A percentile compares a stretch with the other conserved stretches of the same genome.
phyloP scores from a whole-genome alignment of 176 grass and related monocot genomes.

The Aegilops bicornis region DNA sequence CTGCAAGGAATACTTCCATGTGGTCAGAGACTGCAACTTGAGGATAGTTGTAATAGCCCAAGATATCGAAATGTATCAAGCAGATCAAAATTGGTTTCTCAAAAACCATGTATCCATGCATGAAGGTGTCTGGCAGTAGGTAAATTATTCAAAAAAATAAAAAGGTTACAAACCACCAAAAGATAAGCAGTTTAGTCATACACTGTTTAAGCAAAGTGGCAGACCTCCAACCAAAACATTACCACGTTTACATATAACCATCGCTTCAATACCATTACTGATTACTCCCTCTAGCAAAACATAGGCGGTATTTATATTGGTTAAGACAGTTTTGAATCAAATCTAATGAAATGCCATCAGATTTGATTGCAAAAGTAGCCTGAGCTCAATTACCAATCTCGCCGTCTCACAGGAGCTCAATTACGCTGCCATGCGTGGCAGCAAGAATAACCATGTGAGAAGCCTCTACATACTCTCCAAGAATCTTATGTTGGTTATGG shows the following conservation, averaged over 20 bases:
- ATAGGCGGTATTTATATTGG: neutral
- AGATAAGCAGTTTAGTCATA: neutral
- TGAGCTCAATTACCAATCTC: neutral
- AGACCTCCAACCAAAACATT: neutral
- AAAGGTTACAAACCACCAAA: neutral
- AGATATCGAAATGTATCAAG: neutral
- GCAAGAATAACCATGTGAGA: neutral
- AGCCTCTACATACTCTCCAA: neutral
- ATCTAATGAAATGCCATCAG: neutral
- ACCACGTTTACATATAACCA: neutral
- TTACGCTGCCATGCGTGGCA: neutral
- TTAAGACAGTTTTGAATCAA: neutral
- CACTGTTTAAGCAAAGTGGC: neutral
- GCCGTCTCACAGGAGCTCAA: neutral
- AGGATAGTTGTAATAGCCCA: neutral
- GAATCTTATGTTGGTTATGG: neutral
- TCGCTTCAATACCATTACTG: neutral
- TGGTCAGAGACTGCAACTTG: conserved; percentile 24
- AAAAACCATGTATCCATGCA: neutral
- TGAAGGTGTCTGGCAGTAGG: neutral
- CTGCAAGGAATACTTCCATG: conserved; percentile 47
- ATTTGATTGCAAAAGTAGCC: neutral
- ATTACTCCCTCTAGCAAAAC: neutral
- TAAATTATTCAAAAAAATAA: conserved; percentile 2
- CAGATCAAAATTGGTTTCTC: neutral